Conservation (phyloP, 208 protist species). For the Borovskyia barvae region DNA sequence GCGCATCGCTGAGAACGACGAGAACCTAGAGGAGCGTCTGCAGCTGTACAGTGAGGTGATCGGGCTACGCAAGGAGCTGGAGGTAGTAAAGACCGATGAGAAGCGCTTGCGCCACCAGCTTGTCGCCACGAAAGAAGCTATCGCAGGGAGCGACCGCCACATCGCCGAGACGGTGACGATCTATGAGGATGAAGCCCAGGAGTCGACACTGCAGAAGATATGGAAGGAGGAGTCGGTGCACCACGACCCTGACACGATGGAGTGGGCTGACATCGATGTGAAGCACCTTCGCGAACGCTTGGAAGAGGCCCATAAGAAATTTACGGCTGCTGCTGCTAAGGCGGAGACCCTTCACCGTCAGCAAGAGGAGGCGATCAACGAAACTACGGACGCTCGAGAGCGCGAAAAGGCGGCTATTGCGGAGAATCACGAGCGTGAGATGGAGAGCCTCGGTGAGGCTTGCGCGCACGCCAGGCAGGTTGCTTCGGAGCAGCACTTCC, state of each 20-base stretch:
- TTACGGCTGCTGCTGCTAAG: conserved; percentile 25
- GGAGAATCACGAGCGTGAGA: conserved; percentile 61
- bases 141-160: conserved; percentile 37
- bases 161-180: conserved; percentile 42
- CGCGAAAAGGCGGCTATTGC: conserved; percentile 47
- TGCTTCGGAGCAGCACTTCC: conserved; percentile 64
- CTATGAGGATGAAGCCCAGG: conserved; percentile 65
- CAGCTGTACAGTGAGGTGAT: conserved; percentile 73
- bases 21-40: conserved; percentile 46
- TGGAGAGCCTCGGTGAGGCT: conserved; percentile 54
- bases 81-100: conserved; percentile 61
- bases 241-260: conserved; percentile 49
- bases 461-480: conserved; percentile 52
- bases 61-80: conserved; percentile 62
- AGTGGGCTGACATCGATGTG: conserved; percentile 48
- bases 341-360: conserved; percentile 41
- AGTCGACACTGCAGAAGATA: conserved; percentile 50
- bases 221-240: conserved; percentile 47
- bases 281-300: conserved; percentile 45
- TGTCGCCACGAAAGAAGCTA: conserved; percentile 17
- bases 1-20: conserved; percentile 2
- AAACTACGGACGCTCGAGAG: conserved; percentile 70
- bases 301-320: conserved; percentile 28
- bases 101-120: conserved; percentile 49
- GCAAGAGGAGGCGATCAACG: conserved; percentile 68